A percentile compares a stretch with the other conserved stretches of the same genome.
phyloP scores from a whole-genome alignment of 768 basidiomycete genomes.

The Tulasnella sp. region DNA sequence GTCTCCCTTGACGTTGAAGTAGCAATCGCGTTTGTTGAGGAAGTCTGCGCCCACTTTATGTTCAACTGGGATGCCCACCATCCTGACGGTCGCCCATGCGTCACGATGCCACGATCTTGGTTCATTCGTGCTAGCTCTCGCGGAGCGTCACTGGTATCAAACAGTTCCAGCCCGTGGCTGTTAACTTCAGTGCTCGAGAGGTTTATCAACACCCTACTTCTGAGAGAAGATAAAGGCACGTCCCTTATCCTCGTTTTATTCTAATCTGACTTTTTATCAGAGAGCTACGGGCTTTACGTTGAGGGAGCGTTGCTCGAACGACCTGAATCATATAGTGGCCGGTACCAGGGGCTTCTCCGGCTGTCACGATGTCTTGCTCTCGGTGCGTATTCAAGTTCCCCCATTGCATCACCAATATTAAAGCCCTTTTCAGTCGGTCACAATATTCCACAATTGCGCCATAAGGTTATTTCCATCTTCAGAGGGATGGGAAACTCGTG shows the following conservation, averaged over 20 bases:
- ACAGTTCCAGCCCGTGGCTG: neutral
- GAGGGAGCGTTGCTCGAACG: no score
- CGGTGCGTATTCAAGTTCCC: neutral
- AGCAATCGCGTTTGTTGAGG: constrained; percentile 2
- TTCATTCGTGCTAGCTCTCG: neutral
- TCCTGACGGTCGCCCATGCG: neutral
- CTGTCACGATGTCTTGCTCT: neutral
- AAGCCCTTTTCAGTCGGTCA: neutral
- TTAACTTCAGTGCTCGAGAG: neutral
- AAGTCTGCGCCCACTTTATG: neutral
- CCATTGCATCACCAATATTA: neutral
- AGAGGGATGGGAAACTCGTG: neutral
- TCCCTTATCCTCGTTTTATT: no score
- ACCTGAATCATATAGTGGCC: no score
- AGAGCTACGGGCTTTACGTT: neutral
- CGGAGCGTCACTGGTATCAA: neutral
- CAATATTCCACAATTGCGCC: neutral
- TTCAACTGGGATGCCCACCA: neutral
- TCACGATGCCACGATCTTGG: constrained; percentile 14
- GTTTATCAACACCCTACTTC: neutral
- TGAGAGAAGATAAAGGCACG: neutral
- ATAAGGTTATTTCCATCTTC: neutral
- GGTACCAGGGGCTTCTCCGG: neutral
- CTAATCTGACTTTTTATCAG: neutral
- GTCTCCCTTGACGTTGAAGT: neutral